Base-by-base conservation (phyloP, 2,329 filamentous ascomycete species). In the Alternaria atra region DNA sequence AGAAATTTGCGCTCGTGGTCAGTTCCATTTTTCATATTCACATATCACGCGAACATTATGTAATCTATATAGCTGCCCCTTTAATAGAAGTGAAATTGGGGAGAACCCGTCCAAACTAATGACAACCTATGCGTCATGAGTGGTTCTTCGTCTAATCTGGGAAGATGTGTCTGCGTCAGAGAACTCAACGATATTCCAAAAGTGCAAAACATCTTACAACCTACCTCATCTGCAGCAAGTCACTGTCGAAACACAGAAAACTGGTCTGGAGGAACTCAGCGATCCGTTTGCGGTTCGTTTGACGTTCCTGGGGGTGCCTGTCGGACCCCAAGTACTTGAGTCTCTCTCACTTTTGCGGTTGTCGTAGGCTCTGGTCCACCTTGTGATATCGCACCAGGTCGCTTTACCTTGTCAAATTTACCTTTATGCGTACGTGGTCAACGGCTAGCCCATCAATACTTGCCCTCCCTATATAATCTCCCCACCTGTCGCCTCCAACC, bases 351-450 rank as follows among this genome's bases (percentile, higher is more conserved):
- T 51, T 7, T 12, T 27, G 34, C 12, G 10, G 15, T 20, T 1
- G 43, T 40, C 6, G 20, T 17, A 51, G 32, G 34, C 15, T 15
- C 23, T 29, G 50, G n/a, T 10, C 34, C 35, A 30, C 52, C 29
- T 25, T 13, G 29, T 20, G 29, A 44, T n/a, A 30, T 13, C 34
- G 32, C 20, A 20, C 46, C n/a, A 13, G 23, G 6, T 27, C 34
- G 42, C 34, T 40, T 30, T 17, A 40, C 50, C 32, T 27, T 20
- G 3, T n/a, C 25, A 30, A 9, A 25, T 40, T 40, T 27, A 42
- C 29, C 54, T 29, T 56, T 34, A 42, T 7, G 20, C 12, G 23
- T 50, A 50, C 32, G 20, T 35, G 13, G 32, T 17, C 32, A 37
- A 30, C 46, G 10, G 15, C 46, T 35, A 48, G 30, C 20, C 23